Conservation (phyloP, 2,329 filamentous ascomycete species). For the Boeremia lycopersici region DNA sequence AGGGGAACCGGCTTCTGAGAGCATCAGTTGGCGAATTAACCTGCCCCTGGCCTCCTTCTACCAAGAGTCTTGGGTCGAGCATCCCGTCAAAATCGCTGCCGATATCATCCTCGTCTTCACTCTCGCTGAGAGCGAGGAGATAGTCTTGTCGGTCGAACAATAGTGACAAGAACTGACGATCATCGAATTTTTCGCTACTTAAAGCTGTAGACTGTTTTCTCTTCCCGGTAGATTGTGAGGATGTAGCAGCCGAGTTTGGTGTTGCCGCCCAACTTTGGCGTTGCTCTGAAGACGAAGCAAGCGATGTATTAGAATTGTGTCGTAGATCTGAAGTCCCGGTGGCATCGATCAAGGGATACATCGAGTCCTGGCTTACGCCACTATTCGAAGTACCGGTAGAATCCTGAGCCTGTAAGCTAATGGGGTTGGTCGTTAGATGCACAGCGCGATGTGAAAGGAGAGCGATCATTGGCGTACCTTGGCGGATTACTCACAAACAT, state of each 20-base stretch:
- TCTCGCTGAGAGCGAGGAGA: slow-evolving; percentile 20
- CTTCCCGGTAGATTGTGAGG: slow-evolving; percentile 9
- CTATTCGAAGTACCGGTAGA: slow-evolving; percentile 21
- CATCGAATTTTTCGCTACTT: background rate
- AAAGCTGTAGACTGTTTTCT: slow-evolving; percentile 14
- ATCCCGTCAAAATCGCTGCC: slow-evolving; percentile 12
- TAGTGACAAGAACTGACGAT: slow-evolving; percentile 19
- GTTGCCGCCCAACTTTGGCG: slow-evolving; percentile 11
- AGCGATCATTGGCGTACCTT: slow-evolving; percentile 22
- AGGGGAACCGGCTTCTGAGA: slow-evolving; percentile 9
- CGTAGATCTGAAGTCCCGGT: slow-evolving; percentile 5
- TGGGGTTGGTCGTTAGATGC: slow-evolving; percentile 18
- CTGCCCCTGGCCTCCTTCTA: background rate
- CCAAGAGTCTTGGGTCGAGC: slow-evolving; percentile 22
- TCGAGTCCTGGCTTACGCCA: slow-evolving; percentile 23
- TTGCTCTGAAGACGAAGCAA: slow-evolving; percentile 17
- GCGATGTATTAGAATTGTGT: slow-evolving; percentile 15
- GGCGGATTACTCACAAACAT: slow-evolving; percentile 16
- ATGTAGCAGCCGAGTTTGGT: slow-evolving; percentile 3
- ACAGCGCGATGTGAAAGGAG: slow-evolving; percentile 3
- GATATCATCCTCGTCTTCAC: slow-evolving; percentile 17
- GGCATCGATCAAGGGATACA: slow-evolving; percentile 8
- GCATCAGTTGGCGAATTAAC: slow-evolving; percentile 16
- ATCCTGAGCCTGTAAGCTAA: slow-evolving; percentile 28
- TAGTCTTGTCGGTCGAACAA: slow-evolving; percentile 31